Evolutionary conservation across 2,329 filamentous ascomycete species (phyloP).

Genomic region (Verticillium longisporum): DNA sequence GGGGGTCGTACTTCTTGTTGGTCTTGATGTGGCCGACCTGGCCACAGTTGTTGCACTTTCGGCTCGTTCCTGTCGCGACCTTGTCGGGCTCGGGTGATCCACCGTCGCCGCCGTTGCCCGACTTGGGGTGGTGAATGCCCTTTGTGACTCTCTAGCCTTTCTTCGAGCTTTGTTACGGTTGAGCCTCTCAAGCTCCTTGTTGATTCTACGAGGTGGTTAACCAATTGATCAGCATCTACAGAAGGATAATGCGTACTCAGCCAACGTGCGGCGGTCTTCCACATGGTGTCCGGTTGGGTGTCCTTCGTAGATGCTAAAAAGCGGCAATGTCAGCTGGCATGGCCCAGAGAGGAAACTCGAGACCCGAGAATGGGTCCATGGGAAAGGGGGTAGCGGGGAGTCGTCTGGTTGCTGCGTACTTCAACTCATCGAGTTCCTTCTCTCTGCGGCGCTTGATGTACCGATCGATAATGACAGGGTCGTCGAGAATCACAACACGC

Average conservation of each 20-base stretch:
- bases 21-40: constrained; percentile 98
- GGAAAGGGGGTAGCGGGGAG: constrained; percentile 1
- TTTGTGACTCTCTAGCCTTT: constrained; percentile 84
- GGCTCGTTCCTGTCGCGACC: constrained; percentile 59
- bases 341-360: constrained; percentile 8
- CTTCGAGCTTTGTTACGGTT: constrained; percentile 88
- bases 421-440: constrained; percentile 53
- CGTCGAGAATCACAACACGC: constrained; percentile 64
- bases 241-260: constrained; percentile 9
- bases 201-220: constrained; percentile 41
- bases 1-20: constrained; percentile 78
- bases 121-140: constrained; percentile 40
- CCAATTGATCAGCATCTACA: constrained; percentile 8
- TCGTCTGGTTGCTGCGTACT: constrained; percentile 7
- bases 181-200: constrained; percentile 73
- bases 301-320: constrained; percentile 14
- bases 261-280: constrained; percentile 11
- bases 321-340: constrained; percentile 11
- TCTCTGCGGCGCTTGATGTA: constrained; percentile 75
- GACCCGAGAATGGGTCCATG: constrained; percentile 5
- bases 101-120: constrained; percentile 25
- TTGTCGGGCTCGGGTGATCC: constrained; percentile 49
- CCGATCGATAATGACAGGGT: constrained; percentile 80
- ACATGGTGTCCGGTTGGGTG: constrained; percentile 10
- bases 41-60: constrained; percentile 97